Evolutionary conservation across 1,284 basidiomycete species (phyloP), one percentile per base, ranked within the genome.

Genomic region (Ustilago esculenta): DNA sequence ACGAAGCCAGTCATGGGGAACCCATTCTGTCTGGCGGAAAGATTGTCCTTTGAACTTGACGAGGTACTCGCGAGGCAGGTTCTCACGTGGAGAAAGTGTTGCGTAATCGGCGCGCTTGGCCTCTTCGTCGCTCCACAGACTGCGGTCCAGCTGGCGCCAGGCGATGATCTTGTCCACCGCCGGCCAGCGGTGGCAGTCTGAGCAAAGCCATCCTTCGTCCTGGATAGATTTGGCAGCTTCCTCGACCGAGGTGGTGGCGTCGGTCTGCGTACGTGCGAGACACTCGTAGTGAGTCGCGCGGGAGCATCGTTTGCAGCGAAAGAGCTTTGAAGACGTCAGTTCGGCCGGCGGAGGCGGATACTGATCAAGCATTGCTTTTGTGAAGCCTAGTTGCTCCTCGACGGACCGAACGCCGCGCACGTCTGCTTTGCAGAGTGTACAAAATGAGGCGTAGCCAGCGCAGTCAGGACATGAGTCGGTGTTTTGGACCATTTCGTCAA

Each of bases 41-140:
- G 73, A 73, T 24, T 24, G 34, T 33, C 50, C 56, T 32, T 68
- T 58, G 66, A 76, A 76, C 44, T 71, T 73, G 70, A 75, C 73
- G 32, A 75, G 64, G 45, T 75, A 75, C 29, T 75, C 73, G n/a
- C 73, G 58, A 5, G 55, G 43, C 34, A 75, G 43, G 17, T 65
- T 58, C 37, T 75, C 71, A 30, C 42, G 48, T 15, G 49, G 37
- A 8, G 56, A 67, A 11, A 63, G 33, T 8, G 30, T 45, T 10
- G 72, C 53, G 18, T 67, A 60, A 11, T 43, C 36, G 25, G 52
- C 35, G 32, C 46, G 33, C 36, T 55, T 53, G 24, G 51, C 48
- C 20, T 52, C 57, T 14, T 58, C 70, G 44, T 67, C 63, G 25
- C 40, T 46, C 52, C 60, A 64, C 8, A 53, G 53, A 21, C 41